phyloP scores from a whole-genome alignment of 768 basidiomycete species.

The Collybia nuda region DNA sequence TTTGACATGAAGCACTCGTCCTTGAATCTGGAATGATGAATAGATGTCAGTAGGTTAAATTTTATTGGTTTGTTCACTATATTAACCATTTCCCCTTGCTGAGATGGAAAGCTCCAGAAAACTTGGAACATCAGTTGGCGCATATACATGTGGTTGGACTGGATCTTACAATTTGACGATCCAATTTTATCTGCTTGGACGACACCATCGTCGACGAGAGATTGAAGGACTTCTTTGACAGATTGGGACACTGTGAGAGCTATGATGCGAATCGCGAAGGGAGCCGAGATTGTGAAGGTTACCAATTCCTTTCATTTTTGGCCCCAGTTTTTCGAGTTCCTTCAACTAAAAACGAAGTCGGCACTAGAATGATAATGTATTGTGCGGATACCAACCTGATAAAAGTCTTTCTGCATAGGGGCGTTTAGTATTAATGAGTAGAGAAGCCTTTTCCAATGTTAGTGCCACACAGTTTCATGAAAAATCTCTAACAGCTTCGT shows the following conservation, averaged over 20 bases:
- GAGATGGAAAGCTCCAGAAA: slow-evolving; percentile 95
- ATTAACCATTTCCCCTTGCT: slow-evolving; percentile 74
- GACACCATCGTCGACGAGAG: slow-evolving; percentile 82
- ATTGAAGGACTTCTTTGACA: slow-evolving; percentile 89
- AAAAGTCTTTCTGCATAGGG: slow-evolving; percentile 74
- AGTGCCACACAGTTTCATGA: slow-evolving; percentile 71
- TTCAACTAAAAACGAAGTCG: slow-evolving; percentile 57
- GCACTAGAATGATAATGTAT: not conserved
- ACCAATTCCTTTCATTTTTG: slow-evolving; percentile 93
- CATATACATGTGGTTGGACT: slow-evolving; percentile 14
- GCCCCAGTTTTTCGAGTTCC: slow-evolving; percentile 87
- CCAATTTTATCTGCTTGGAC: slow-evolving; percentile 93
- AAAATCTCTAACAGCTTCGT: slow-evolving; percentile 89
- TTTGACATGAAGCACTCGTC: slow-evolving; percentile 48
- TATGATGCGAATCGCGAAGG: not conserved
- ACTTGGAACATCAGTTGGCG: slow-evolving; percentile 43
- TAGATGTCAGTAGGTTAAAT: not conserved
- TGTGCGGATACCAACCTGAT: slow-evolving; percentile 41
- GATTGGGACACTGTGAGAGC: slow-evolving; percentile 71
- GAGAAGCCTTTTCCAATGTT: not conserved
- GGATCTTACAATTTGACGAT: slow-evolving; percentile 80
- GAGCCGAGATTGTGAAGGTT: slow-evolving; percentile 3
- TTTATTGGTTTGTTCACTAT: not conserved
- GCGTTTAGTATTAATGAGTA: not conserved
- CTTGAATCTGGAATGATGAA: slow-evolving; percentile 49